Base-by-base conservation (phyloP, 1,284 basidiomycete genomes). In the Leccinum pseudoinsigne region DNA sequence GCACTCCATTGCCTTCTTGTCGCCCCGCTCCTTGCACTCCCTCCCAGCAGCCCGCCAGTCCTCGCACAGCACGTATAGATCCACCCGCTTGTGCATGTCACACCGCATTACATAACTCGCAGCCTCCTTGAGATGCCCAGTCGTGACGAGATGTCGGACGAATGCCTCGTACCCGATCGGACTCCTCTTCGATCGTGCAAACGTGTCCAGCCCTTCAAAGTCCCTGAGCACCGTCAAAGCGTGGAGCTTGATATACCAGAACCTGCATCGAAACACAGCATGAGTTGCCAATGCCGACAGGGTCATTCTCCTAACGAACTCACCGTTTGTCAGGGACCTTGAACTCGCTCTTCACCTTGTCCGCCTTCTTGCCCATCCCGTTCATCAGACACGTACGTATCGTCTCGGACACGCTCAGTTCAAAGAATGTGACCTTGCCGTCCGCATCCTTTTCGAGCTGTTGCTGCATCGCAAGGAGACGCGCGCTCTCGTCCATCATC, bases 101-200 rank as follows among this genome's bases (percentile, higher is more conserved):
- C 95, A 97, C 31, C 88, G 86, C 1, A 87, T 77, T 16, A 97
- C 91, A 73, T 89, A 97, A 4, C 78, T 67, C 1, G 86, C 79
- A 1, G 93, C 95, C 71, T 96, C 89, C 64, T 86, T 89, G 5
- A 80, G 70, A 70, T 93, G 84, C 0, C 89, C 91, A 59, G 87
- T 86, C 58, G 86, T 81, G 21, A 93, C 83, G 38, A 94, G 81
- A 74, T 94, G 87, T 57, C 86, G 87, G 18, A 97, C 95, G 74
- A 97, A 97, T 0, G 92, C 87, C 74, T 97, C 94, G 72, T 96
- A 98, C 3, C 97, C 97, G 65, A 98, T 97, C 1, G 97, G 96
- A 74, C 92, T 94, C 68, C 93, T 87, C 75, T 89, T 95, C 54
- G 88, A 89, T 69, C 88, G 90, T 1, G 94, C 86, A 73, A 97